Conservation (phyloP, 306 rosid species). For the Fragaria ananassa region DNA sequence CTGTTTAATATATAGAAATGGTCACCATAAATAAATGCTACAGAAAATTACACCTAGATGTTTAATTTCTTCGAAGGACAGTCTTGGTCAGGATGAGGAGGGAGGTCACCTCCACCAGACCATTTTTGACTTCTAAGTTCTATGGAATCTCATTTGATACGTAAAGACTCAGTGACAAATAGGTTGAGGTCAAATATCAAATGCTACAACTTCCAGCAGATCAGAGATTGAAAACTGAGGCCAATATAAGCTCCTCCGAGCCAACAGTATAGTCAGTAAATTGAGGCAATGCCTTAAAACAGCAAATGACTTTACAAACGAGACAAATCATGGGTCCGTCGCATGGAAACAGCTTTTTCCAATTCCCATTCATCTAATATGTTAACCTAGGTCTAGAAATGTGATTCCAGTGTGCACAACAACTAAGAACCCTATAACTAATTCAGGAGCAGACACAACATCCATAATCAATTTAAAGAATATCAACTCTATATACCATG, state of each 20-base stretch:
- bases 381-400: not conserved
- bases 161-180: not conserved
- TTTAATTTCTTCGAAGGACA: not conserved
- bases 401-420: not conserved
- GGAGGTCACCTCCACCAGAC: not conserved
- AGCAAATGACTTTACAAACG: not conserved
- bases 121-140: not conserved
- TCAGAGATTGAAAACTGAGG: not conserved
- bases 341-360: not conserved
- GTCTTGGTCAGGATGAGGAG: not conserved
- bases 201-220: constrained; percentile 1
- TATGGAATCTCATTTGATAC: not conserved
- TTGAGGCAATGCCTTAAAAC: not conserved
- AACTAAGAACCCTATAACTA: not conserved
- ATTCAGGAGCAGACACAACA: not conserved
- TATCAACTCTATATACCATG: not conserved
- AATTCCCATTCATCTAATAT: not conserved
- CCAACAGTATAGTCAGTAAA: not conserved
- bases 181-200: not conserved
- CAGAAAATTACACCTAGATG: not conserved
- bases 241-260: not conserved
- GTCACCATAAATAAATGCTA: not conserved
- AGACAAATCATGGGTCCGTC: not conserved
- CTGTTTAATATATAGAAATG: not conserved
- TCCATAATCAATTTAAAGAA: not conserved